Evolutionary conservation across 768 basidiomycete genomes (phyloP), one percentile per base, ranked within the genome.

Genomic region (Polyporus arcularius): DNA sequence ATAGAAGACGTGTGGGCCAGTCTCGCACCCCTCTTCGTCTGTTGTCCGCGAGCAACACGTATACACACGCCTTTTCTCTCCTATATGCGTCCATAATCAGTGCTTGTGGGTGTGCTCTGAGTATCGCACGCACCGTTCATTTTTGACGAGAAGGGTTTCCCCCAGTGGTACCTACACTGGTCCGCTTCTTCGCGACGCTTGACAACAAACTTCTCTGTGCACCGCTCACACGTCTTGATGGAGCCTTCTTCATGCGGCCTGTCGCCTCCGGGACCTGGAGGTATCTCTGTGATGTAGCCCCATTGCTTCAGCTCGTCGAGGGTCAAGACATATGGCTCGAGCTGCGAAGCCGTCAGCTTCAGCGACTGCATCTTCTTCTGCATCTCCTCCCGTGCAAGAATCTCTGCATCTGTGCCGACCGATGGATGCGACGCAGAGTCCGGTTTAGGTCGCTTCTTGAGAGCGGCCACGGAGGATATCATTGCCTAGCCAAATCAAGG

Each of bases 1-100:
- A 67, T 89, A 90, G 71, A 98, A 98, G 16, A 98, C 93, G 71
- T 99, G 97, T 3, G 86, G 85, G 1, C 95, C 94, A 52, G 79
- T 80, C 11, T 85, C 78, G 68, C 94, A 97, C 0, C 91, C 92
- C 59, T 82, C 82, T 39, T 80, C 78, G 28, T 87, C 80, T 10
- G 77, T 75, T 15, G 82, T 80, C 14, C 81, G 76, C n/a, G 85
- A 87, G 70, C 94, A 97, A 69, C 94, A 97, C n/a, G 80, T 85
- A 66, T 86, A 92, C 32, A 86, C 70, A 35, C 90, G 83, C 46
- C 83, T 75, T 67, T 81, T 86, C 70, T 94, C 84, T 43, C 88
- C 90, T 91, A 73, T 3, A 54, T 2, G 28, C 21, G 14, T n/a
- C 1, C 21, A 4, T 7, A 4, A 18, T 40, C 16, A 41, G 30